Evolutionary conservation across 2,329 filamentous ascomycete species (phyloP).

Genomic region (Didymella keratinophila): DNA sequence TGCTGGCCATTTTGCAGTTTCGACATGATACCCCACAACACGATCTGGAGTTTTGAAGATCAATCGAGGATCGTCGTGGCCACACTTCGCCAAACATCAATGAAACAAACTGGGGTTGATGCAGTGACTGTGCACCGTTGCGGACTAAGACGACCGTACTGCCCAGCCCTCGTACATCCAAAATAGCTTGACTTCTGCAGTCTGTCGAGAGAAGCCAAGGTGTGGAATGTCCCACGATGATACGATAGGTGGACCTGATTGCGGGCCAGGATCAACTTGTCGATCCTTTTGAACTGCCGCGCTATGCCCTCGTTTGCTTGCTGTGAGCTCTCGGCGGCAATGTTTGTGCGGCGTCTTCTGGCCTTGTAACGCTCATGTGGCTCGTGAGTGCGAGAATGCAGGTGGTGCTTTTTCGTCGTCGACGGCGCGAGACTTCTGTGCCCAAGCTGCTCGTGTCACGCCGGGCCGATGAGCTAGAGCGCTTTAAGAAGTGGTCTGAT

Average conservation of each 20-base stretch:
- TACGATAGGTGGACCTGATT: slow-evolving; percentile 1
- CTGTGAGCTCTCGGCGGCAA: background rate
- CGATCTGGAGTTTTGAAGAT: slow-evolving; percentile 7
- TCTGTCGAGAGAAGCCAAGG: background rate
- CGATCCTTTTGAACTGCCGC: slow-evolving; percentile 7
- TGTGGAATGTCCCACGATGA: background rate
- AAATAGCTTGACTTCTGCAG: background rate
- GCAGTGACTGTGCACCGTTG: background rate
- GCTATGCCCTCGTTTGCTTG: slow-evolving; percentile 6
- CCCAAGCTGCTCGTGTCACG: slow-evolving; percentile 21
- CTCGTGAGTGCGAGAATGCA: slow-evolving; percentile 14
- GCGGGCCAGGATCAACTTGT: background rate
- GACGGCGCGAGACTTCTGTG: slow-evolving; percentile 16
- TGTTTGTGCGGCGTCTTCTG: slow-evolving; percentile 4
- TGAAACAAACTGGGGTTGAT: slow-evolving; percentile 1
- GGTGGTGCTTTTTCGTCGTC: slow-evolving; percentile 17
- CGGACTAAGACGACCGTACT: background rate
- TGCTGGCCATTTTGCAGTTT: slow-evolving; percentile 1
- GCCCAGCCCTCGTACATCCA: background rate
- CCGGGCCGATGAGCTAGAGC: slow-evolving; percentile 41
- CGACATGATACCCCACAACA: background rate
- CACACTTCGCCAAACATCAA: background rate
- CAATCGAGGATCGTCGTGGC: slow-evolving; percentile 3
- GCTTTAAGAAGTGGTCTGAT: slow-evolving; percentile 21
- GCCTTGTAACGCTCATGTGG: slow-evolving; percentile 5